phyloP scores from a whole-genome alignment of 1,284 basidiomycete species.

The Trametes pubescens region DNA sequence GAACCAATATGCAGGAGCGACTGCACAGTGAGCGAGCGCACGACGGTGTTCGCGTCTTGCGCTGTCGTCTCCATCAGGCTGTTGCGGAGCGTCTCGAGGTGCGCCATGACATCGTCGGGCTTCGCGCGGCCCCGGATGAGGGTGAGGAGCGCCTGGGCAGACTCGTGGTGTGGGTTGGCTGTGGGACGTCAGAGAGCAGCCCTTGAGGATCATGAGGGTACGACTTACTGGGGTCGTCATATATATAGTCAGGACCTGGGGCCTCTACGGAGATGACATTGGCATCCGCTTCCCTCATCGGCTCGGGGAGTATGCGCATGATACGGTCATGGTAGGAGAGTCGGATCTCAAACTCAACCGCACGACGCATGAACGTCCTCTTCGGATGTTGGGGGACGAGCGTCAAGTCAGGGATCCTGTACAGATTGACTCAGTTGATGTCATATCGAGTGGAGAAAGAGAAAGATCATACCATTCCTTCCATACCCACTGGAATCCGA shows the following conservation, averaged over 20 bases:
- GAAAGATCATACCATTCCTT: constrained; percentile 86
- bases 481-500: constrained; percentile 99
- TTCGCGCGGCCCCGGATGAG: constrained; percentile 82
- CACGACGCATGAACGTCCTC: constrained; percentile 87
- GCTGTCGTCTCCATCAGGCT: constrained; percentile 60
- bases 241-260: constrained; percentile 86
- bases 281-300: constrained; percentile 74
- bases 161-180: constrained; percentile 82
- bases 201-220: not conserved
- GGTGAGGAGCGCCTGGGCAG: constrained; percentile 83
- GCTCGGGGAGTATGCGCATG: constrained; percentile 86
- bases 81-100: constrained; percentile 76
- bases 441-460: not conserved
- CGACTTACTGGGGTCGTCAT: constrained; percentile 67
- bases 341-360: constrained; percentile 91
- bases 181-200: constrained; percentile 15
- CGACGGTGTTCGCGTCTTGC: constrained; percentile 71
- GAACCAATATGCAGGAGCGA: constrained; percentile 91
- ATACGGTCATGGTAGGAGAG: constrained; percentile 96
- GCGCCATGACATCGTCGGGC: constrained; percentile 81
- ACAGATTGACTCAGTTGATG: constrained; percentile 3
- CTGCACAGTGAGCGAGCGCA: constrained; percentile 88
- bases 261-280: constrained; percentile 76
- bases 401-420: constrained; percentile 86
- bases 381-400: constrained; percentile 83